Base-by-base conservation (phyloP, 345 rosid genomes). In the Pelargonium nanum region DNA sequence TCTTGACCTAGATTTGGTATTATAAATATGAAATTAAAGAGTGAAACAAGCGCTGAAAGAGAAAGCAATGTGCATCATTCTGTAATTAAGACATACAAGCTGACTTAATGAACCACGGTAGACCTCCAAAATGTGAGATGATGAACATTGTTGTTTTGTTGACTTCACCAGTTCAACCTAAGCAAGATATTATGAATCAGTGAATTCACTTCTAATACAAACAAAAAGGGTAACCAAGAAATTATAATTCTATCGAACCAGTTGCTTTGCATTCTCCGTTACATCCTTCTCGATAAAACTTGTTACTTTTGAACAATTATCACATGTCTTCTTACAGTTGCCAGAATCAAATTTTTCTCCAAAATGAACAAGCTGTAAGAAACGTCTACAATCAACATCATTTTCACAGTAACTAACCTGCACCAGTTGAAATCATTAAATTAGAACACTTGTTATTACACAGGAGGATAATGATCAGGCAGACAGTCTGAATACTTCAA, bases 321-420 rank as follows among this genome's bases (percentile, higher is more conserved):
- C 99, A 70, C 97, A 89, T 26, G 99, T 89, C 28, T 75, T 85
- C 62, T 73, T 57, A 72, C 99, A 93, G 80, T 84, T 84, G 19
- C 76, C 72, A 57, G 81, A 54, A 68, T 85, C 81, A 66, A 93
- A 93, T 51, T 87, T 89, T 69, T 93, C 99, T 62, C 99, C 99
- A 53, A 93, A 87, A 81, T 93, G 99, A 57, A 83, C 69, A 34
- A 93, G 85, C 70, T 93, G 99, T 58, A 93, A 80, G 62, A 78
- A 77, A 50, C 99, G 96, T 70, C 97, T 80, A 64, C 99, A 93
- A 61, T 93, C 99, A 60, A 93, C 94, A 71, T 93, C 87, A 70
- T 89, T 93, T 81, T 93, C 97, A 40, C 91, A 82, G 62, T 87
- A 93, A 73, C 97, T 80, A 58, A 93, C 90, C 99, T 93, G 93